Evolutionary conservation across 495 filamentous ascomycete species (phyloP).

Genomic region (Terfezia boudieri): DNA sequence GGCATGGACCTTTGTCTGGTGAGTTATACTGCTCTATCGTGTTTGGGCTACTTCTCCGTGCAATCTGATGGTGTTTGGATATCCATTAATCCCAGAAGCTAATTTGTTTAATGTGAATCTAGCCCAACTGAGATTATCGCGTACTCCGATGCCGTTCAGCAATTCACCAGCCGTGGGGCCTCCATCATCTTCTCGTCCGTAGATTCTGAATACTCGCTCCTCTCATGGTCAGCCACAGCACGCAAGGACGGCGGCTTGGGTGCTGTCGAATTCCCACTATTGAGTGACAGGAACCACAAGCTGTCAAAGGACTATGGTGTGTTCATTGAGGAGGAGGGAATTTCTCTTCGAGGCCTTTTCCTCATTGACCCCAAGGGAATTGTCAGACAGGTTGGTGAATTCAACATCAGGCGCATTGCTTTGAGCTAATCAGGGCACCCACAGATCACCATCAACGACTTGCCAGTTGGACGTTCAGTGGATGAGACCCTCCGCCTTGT

Average conservation of each 20-base stretch:
- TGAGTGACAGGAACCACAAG: slow-evolving; percentile 34
- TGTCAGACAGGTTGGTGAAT: slow-evolving; percentile 24
- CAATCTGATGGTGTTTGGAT: no score
- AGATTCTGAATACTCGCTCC: slow-evolving; percentile 28
- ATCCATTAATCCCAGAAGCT: no score
- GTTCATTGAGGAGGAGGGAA: slow-evolving; percentile 33
- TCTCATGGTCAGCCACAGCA: slow-evolving; percentile 30
- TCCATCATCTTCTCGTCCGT: slow-evolving; percentile 33
- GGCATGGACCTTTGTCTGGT: slow-evolving; percentile 33
- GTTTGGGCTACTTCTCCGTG: no score
- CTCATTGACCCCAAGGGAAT: slow-evolving; percentile 35
- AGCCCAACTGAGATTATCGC: slow-evolving; percentile 24
- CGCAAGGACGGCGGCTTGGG: slow-evolving; percentile 33
- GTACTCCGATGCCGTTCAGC: slow-evolving; percentile 24
- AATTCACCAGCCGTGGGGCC: slow-evolving; percentile 24
- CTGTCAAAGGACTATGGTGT: slow-evolving; percentile 33
- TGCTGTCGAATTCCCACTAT: slow-evolving; percentile 29
- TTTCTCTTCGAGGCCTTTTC: slow-evolving; percentile 36
- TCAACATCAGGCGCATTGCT: background rate
- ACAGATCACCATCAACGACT: slow-evolving; percentile 36
- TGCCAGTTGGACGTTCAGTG: slow-evolving; percentile 34
- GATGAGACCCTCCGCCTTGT: slow-evolving; percentile 36
- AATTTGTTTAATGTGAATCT: background rate
- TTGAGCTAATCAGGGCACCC: background rate
- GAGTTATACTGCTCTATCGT: background rate